phyloP scores from a whole-genome alignment of 306 rosid genomes.

The Lotus japonicus region DNA sequence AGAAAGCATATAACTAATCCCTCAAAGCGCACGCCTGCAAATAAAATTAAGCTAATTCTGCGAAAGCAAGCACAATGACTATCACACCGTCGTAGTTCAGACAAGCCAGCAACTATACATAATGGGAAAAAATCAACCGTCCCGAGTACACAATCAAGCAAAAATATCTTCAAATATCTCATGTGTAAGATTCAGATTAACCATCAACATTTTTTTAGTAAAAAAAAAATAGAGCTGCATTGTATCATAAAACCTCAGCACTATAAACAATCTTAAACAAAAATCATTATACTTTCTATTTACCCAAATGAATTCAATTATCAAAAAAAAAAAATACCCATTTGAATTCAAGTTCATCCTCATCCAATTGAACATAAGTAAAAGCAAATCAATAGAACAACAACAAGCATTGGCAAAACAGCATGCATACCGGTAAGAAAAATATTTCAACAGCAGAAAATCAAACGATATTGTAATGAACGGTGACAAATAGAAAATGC shows the following conservation, averaged over 20 bases:
- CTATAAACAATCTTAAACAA: background rate
- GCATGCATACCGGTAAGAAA: background rate
- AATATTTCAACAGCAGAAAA: background rate
- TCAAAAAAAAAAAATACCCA: no score
- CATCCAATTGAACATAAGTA: background rate
- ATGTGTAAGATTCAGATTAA: background rate
- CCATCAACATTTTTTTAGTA: background rate
- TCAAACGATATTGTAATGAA: background rate
- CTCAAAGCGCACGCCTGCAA: background rate
- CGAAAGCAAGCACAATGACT: background rate
- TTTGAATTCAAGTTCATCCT: background rate
- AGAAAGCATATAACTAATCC: slow-evolving; percentile 3
- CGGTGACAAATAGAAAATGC: background rate
- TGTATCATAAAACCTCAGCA: background rate
- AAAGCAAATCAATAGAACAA: background rate
- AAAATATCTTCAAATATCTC: background rate
- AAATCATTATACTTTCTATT: background rate
- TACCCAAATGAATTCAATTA: no score
- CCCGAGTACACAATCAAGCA: background rate
- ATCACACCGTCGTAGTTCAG: background rate
- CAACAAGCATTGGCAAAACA: background rate
- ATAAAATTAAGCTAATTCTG: background rate
- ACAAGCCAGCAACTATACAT: background rate
- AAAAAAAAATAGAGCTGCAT: background rate
- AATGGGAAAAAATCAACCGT: background rate